Base-by-base conservation (phyloP, 2,329 filamentous ascomycete species). In the Dothiorella sarmentorum region DNA sequence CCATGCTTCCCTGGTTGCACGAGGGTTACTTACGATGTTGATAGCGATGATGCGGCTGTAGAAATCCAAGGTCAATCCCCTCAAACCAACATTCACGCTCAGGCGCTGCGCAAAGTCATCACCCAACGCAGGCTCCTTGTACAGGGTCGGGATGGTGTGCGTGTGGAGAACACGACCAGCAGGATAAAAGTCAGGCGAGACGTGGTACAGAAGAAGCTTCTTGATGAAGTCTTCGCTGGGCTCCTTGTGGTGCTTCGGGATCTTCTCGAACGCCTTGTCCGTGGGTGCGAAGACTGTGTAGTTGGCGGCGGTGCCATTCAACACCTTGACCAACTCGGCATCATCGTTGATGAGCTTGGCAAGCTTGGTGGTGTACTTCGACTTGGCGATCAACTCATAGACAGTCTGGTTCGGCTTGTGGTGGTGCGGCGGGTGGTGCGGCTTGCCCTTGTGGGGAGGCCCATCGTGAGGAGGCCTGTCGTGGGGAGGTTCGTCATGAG, bases 201-300 rank as follows among this genome's bases (percentile, higher is more conserved):
- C 75, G 66, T 96, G 91, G 73, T 97, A 96, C 44, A 82, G 74
- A 1, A 96, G 74, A 5, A 92, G 69, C 56, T 80, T 79, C 75
- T 89, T 84, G 61, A 95, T 71, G 44, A 86, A 74, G 66, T 93
- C 86, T 72, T 90, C 87, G 59, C 82, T 81, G 4, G 86, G 86
- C 74, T 90, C 85, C 66, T 71, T 73, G 55, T 73, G 76, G 60
- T 82, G 73, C 61, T 82, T 73, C 0, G 81, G 81, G 53, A 85
- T 79, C 73, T 82, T 83, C 60, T 87, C 83, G 65, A 97, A 93
- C 0, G 91, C 91, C 51, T 80, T 76, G 70, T 96, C 85, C 1
- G 83, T 85, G 0, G 92, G 92, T 2, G 89, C 88, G 67, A 96
- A 95, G 52, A 94, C 74, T 0, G 92, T 96, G 68, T 87, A 84